Evolutionary conservation across 148 eudicot species (phyloP), one percentile per base, ranked within the genome.

Genomic region (Linanthus parryae): DNA sequence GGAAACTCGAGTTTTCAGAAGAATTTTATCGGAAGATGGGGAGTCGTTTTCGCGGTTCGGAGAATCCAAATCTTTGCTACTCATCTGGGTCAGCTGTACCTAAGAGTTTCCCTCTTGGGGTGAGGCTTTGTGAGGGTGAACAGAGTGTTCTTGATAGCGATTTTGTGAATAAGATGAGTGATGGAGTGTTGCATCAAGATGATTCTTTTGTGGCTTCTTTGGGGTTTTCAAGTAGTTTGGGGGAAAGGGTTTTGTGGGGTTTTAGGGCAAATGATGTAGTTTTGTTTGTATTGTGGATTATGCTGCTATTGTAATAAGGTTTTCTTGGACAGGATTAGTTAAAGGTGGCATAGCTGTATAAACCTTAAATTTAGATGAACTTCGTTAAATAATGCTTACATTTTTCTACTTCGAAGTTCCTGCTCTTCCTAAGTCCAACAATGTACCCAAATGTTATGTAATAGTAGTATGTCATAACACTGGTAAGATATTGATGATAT

Each of bases 61-160:
- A 65, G 24, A 86, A 86, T 54, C 68, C 69, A 12, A 70, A 75
- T 65, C 71, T 85, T 17, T 85, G 95, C 63, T 80, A 68, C 59
- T 23, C 54, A 1, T 17, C 40, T 1, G 71, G 31, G 15, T 21
- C 38, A 24, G 23, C 54, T 44, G 55, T 57, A 19, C 37, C 70
- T 10, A 63, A 56, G 0, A 15, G 52, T 41, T 38, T 44, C 31
- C 77, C 79, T 12, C 23, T 33, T 47, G 88, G 85, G 13, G 81
- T 85, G 8, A 56, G 57, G 22, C 69, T 60, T 16, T 85, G 92
- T 58, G 39, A 67, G 9, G 57, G 30, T 20, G 58, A 11, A 29
- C 16, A 24, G 23, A 7, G 39, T 28, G n/a, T n/a, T 34, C 58
- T 44, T 22, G 50, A 13, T 35, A 29, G 31, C 20, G 50, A 40